Conservation (phyloP, 805 yeast species). For the Saccharomycopsis babjevae region DNA sequence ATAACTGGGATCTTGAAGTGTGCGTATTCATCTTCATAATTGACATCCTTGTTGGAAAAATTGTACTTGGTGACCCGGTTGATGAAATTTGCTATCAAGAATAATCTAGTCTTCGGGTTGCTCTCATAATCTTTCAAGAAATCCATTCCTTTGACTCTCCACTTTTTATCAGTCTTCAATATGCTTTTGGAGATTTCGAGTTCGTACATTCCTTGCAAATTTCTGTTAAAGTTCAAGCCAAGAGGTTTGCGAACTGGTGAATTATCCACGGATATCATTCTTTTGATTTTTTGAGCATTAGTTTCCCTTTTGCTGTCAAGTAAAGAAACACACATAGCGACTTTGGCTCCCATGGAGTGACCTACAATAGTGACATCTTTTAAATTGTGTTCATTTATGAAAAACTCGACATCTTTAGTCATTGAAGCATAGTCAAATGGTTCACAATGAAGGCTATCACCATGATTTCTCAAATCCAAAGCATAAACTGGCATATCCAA, state of each 20-base stretch:
- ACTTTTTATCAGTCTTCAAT: slow-evolving; percentile 22
- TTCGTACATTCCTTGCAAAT: slow-evolving; percentile 32
- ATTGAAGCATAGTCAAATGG: slow-evolving; percentile 37
- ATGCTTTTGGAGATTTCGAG: slow-evolving; percentile 25
- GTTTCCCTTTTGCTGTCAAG: slow-evolving; percentile 25
- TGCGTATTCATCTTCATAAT: slow-evolving; percentile 24
- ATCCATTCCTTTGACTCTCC: slow-evolving; percentile 23
- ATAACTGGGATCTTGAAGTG: slow-evolving; percentile 28
- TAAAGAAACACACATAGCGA: slow-evolving; percentile 38
- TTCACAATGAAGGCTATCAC: slow-evolving; percentile 33
- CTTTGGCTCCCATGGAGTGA: slow-evolving; percentile 55
- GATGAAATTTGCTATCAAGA: slow-evolving; percentile 31
- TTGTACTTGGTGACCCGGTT: slow-evolving; percentile 24
- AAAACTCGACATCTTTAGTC: slow-evolving; percentile 33
- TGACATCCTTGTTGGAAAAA: slow-evolving; percentile 21
- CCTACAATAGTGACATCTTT: slow-evolving; percentile 33
- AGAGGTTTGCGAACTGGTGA: slow-evolving; percentile 33
- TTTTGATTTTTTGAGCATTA: slow-evolving; percentile 24
- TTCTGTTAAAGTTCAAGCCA: slow-evolving; percentile 27
- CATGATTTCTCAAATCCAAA: slow-evolving; percentile 49
- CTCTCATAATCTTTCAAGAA: slow-evolving; percentile 6
- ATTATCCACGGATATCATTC: slow-evolving; percentile 40
- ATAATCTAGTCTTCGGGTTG: slow-evolving; percentile 25
- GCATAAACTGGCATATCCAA: slow-evolving; percentile 31
- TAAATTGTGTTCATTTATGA: slow-evolving; percentile 25